These are phyloP conservation scores for Stellera chamaejasme DNA, from an alignment of 345 rosid species.

Conservation along the genomic window DNA sequence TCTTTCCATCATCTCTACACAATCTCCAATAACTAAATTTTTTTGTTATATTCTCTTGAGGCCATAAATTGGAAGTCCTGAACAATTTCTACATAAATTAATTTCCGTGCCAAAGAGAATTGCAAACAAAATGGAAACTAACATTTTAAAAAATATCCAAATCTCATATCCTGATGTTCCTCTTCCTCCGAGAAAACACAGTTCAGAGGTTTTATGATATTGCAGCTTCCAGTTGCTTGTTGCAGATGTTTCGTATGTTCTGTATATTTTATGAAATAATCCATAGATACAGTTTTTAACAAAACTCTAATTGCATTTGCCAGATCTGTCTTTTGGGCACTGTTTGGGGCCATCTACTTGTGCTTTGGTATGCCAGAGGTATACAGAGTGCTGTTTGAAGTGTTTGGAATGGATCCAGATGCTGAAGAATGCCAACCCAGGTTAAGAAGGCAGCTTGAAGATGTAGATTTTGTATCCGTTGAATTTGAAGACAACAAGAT, in stretches of 20 bases:
- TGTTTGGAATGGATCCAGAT: constrained; percentile 96
- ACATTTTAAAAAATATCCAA: too few species aligned
- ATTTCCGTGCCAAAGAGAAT: too few species aligned
- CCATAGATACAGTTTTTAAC: background rate
- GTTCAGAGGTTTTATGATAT: background rate
- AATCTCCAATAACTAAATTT: too few species aligned
- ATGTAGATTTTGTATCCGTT: constrained; percentile 87
- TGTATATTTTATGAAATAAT: background rate
- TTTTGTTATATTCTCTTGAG: too few species aligned
- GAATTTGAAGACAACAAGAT: constrained; percentile 83
- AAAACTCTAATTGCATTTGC: constrained; percentile 6
- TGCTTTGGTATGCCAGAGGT: constrained; percentile 98
- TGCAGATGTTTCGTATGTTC: constrained; percentile 1
- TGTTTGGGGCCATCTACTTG: constrained; percentile 89
- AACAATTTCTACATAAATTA: too few species aligned
- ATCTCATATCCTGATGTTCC: too few species aligned
- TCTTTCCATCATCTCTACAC: too few species aligned
- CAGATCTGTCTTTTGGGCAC: constrained; percentile 92
- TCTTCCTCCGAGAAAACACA: too few species aligned
- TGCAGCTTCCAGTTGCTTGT: background rate
- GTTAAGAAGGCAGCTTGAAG: constrained; percentile 88
- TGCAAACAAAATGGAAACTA: too few species aligned
- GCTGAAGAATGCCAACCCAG: constrained; percentile 90
- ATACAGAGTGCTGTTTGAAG: constrained; percentile 87
- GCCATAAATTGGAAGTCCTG: too few species aligned